Percentiles rank a stretch among this genome's conserved stretches.
phyloP scores from a whole-genome alignment of 208 protist species.

The Acanthamoeba polyphaga region DNA sequence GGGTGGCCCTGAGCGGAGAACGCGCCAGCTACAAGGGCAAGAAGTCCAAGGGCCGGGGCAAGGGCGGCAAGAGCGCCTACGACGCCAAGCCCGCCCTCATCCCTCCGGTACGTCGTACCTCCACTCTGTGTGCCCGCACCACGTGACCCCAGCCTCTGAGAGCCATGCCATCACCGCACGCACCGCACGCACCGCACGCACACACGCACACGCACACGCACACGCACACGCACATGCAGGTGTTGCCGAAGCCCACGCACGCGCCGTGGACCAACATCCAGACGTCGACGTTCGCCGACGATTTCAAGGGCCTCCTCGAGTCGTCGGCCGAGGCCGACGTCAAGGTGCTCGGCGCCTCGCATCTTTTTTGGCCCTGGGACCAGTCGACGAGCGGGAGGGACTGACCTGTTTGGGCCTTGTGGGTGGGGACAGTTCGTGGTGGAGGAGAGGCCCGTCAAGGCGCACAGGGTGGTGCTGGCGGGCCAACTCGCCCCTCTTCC shows the following conservation, averaged over 20 bases:
- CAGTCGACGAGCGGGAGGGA: background rate
- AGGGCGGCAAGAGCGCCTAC: background rate
- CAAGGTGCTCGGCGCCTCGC: background rate
- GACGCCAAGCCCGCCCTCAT: background rate
- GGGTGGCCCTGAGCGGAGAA: background rate
- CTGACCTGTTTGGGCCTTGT: background rate
- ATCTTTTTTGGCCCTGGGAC: background rate
- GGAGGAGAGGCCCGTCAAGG: slow-evolving; percentile 5
- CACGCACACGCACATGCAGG: background rate
- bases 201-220: too few species aligned
- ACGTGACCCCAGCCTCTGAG: too few species aligned
- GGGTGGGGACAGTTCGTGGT: slow-evolving; percentile 8
- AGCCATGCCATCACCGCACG: too few species aligned
- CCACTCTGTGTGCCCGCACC: background rate
- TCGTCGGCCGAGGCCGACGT: slow-evolving; percentile 52
- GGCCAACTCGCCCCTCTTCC: slow-evolving; percentile 63
- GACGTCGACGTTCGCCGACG: slow-evolving; percentile 77
- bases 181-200: too few species aligned
- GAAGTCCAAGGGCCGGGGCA: background rate
- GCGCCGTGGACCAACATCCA: slow-evolving; percentile 79
- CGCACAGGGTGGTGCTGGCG: slow-evolving; percentile 54
- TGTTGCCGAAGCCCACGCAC: slow-evolving; percentile 33
- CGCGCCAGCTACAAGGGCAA: background rate
- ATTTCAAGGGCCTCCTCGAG: slow-evolving; percentile 69
- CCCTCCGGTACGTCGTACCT: background rate